Conservation (phyloP, 352 stramenopile genomes). For the Phytophthora quininea region DNA sequence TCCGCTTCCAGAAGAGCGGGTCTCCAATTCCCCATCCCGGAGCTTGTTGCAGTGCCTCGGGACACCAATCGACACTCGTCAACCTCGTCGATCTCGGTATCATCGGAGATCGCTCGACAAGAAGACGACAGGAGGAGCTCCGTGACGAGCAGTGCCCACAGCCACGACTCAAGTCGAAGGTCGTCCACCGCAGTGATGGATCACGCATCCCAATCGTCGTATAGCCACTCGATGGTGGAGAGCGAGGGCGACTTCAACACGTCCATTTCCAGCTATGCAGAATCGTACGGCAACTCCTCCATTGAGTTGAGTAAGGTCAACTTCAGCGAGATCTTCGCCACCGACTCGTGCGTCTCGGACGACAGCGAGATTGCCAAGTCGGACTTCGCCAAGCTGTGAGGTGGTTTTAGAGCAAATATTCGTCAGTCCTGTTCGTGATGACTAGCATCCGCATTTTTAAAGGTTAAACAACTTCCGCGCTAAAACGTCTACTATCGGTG, state of each 20-base stretch:
- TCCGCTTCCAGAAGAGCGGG: conserved; percentile 28
- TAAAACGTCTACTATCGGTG: conserved; percentile 7
- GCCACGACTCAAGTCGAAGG: conserved; percentile 30
- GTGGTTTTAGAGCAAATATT: conserved; percentile 9
- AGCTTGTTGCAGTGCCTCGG: conserved; percentile 40
- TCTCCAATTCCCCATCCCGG: conserved; percentile 56
- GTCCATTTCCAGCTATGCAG: conserved; percentile 42
- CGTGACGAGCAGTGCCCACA: conserved; percentile 19
- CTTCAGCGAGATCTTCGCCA: conserved; percentile 68
- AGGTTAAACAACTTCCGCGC: conserved; percentile 7
- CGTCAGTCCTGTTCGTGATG: conserved; percentile 23
- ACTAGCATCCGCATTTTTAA: conserved; percentile 17
- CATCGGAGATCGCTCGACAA: conserved; percentile 38
- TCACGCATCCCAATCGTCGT: conserved; percentile 20
- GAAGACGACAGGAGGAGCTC: conserved; percentile 24
- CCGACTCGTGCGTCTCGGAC: conserved; percentile 46
- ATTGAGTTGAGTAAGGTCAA: conserved; percentile 66
- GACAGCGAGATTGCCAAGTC: conserved; percentile 43
- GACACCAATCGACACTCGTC: conserved; percentile 43
- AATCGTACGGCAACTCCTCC: conserved; percentile 60
- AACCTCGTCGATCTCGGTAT: conserved; percentile 54
- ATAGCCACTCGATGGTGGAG: conserved; percentile 27
- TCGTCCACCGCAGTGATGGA: conserved; percentile 59
- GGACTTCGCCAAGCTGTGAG: conserved; percentile 69
- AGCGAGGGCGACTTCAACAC: conserved; percentile 25